Base-by-base conservation (phyloP, 495 filamentous ascomycete species). In the Penicillium samsonianum region DNA sequence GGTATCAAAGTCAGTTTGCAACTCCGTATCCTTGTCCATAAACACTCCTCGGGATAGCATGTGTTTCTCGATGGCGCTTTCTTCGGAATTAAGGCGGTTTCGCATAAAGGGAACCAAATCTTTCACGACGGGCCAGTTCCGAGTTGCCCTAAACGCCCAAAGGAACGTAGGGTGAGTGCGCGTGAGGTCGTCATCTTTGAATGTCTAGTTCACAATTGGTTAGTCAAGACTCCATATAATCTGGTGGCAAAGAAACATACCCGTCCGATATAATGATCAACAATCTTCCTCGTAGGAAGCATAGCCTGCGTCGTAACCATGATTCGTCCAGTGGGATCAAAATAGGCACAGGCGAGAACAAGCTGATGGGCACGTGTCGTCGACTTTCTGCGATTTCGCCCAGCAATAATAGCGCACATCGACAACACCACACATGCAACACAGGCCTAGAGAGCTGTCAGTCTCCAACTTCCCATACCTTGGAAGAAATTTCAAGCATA, bases 211-310 rank as follows among this genome's bases (percentile, higher is more conserved):
- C 26, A 4, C 12, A 20, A n/a, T 48, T 30, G 2, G 45, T 48
- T 14, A 48, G 45, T 48, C 17, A 20, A 12, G 3, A n/a, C 26
- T 12, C 49, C 50, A 5, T 46, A 46, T n/a, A 23, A 8, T 17
- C n/a, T 26, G 19, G 6, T 45, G 2, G 7, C 14, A 22, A 14
- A 9, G 12, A 23, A 33, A 69, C 73, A 53, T 72, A 87, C 82
- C 60, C 76, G 80, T 69, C 90, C 89, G 41, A 90, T 69, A 62
- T 90, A 95, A 23, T 87, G 81, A 58, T 87, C 86, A 0, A 90
- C 92, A 53, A 96, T 88, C 67, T 91, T 90, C 53, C 82, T 82
- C 41, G 78, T 87, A 1, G 92, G 92, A n/a, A 96, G 70, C n/a
- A 86, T 71, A 2, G 92, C 91, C 60, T 92, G 87, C 0, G 87